Evolutionary conservation across 345 rosid genomes (phyloP), one percentile per base, ranked within the genome.

Genomic region (Passiflora organensis): DNA sequence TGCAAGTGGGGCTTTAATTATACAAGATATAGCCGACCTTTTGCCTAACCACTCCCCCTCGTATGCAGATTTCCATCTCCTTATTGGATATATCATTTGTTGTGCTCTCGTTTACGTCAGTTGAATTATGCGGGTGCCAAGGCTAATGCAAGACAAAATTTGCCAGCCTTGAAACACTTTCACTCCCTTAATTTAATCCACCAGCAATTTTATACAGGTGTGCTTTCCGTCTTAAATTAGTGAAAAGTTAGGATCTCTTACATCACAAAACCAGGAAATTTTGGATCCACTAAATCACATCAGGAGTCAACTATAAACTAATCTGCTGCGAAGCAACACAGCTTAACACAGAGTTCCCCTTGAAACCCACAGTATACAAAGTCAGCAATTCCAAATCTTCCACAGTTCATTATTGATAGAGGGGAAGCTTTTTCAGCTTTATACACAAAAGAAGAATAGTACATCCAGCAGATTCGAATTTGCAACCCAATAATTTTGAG

Each of bases 1-100:
- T 70, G 73, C 73, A 67, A 77, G 76, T 76, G 81, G 78, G 64
- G 50, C 73, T 53, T 69, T 70, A 60, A 70, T 77, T 72, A 53
- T 58, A 63, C 68, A 64, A 41, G 50, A 55, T 51, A 1, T 51
- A 13, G 49, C 63, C 63, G 13, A 37, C 43, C 53, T 65, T 69
- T 63, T 59, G 63, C 66, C 65, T 59, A 69, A 65, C 75, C 65
- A 62, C 72, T 57, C 66, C 44, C 60, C 36, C 39, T n/a, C 63
- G 28, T 47, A 17, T 41, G 48, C 66, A 71, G 43, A 34, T 52
- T 48, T 20, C 46, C 14, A 20, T 44, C 36, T 43, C 50, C 43
- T 50, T 9, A 55, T 64, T 71, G 68, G 63, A 28, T 47, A 4
- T 47, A 4, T 58, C 2, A 25, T 52, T 54, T 42, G 21, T 57